phyloP scores from a whole-genome alignment of 2,329 filamentous ascomycete species.

The Beauveria medogensis region DNA sequence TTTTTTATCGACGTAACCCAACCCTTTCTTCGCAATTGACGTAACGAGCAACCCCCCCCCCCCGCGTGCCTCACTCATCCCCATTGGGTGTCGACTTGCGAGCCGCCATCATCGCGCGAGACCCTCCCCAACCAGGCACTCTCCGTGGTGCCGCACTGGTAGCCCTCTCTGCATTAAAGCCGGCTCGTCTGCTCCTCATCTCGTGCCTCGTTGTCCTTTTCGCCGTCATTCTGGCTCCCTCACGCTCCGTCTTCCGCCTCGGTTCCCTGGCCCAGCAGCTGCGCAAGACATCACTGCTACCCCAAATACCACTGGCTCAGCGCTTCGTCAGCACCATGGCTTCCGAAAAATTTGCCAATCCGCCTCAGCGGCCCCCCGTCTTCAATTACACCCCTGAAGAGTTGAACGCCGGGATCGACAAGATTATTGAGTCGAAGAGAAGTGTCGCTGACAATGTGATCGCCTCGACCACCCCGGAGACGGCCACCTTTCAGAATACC shows the following conservation, averaged over 20 bases:
- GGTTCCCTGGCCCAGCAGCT: conserved; percentile 50
- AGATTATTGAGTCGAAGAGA: conserved; percentile 55
- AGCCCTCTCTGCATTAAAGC: conserved; percentile 15
- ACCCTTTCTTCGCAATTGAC: neutral
- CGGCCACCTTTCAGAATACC: conserved; percentile 47
- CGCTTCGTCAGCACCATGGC: conserved; percentile 52
- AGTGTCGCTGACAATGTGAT: conserved; percentile 59
- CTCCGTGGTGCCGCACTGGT: conserved; percentile 12
- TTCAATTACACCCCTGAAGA: conserved; percentile 68
- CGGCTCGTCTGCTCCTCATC: conserved; percentile 32
- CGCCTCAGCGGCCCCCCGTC: conserved; percentile 68
- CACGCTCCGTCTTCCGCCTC: conserved; percentile 51
- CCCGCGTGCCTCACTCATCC: neutral
- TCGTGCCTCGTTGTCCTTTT: conserved; percentile 49
- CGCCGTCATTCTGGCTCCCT: conserved; percentile 59
- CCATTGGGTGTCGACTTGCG: neutral
- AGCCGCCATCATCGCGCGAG: neutral
- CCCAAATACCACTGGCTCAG: conserved; percentile 21
- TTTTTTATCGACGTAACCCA: neutral
- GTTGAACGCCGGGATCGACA: conserved; percentile 59
- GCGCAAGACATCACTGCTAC: conserved; percentile 26
- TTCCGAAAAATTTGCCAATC: conserved; percentile 58
- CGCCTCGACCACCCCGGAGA: conserved; percentile 45
- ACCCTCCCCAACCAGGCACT: neutral
- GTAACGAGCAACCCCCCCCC: neutral